These are phyloP conservation scores for Golubevia pallescens DNA, from an alignment of 1,284 basidiomycete genomes.

Conservation along the genomic window DNA sequence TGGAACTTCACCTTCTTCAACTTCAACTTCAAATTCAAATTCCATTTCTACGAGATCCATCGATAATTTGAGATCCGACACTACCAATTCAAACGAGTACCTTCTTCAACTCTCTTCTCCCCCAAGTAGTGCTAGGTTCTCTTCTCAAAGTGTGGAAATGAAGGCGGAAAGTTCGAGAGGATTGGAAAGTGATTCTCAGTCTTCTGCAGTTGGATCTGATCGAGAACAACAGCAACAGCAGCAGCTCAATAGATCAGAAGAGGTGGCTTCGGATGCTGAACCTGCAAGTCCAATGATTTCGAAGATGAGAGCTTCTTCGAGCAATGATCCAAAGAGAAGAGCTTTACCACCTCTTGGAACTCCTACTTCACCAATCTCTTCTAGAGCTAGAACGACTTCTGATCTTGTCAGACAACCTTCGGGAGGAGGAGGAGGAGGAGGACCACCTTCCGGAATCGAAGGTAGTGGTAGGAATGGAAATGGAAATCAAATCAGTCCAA, in stretches of 20 bases:
- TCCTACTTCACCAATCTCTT: not conserved
- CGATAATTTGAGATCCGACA: no score
- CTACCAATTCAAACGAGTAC: no score
- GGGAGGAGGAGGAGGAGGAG: not conserved
- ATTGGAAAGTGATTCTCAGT: not conserved
- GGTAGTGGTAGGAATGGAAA: not conserved
- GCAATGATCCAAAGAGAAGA: not conserved
- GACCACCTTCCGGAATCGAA: not conserved
- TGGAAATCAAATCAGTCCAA: not conserved
- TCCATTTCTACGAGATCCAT: no score
- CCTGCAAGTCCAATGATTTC: no score
- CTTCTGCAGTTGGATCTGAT: not conserved
- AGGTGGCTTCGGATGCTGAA: no score
- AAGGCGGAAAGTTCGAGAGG: no score
- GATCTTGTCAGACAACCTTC: not conserved
- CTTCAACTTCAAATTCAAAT: no score
- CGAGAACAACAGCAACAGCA: no score
- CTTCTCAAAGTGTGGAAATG: not conserved
- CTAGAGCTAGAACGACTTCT: not conserved
- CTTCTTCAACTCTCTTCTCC: no score
- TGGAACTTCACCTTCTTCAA: no score
- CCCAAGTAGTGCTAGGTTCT: not conserved
- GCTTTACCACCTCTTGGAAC: not conserved
- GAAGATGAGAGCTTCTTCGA: not conserved
- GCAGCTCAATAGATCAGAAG: no score